These are phyloP conservation scores for Diutina catenulata DNA, from an alignment of 1,139 yeast genomes.

Conservation along the genomic window DNA sequence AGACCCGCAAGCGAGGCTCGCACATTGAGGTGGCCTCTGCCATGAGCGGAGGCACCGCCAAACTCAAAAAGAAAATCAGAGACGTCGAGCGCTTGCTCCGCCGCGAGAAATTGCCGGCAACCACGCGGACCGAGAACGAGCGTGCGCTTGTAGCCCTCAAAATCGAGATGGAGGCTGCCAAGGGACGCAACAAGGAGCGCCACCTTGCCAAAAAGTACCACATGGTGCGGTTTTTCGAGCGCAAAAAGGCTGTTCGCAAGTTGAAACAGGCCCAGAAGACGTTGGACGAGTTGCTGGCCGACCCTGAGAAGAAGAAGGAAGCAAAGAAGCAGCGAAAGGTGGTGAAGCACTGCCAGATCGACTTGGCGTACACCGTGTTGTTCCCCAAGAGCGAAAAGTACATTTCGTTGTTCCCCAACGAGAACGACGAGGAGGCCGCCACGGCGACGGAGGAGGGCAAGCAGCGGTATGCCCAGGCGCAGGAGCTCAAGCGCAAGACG, in stretches of 20 bases:
- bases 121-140: slow-evolving; percentile 69
- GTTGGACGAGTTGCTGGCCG: slow-evolving; percentile 13
- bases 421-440: slow-evolving; percentile 16
- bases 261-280: slow-evolving; percentile 53
- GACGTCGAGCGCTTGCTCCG: slow-evolving; percentile 65
- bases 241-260: slow-evolving; percentile 72
- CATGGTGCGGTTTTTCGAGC: slow-evolving; percentile 88
- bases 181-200: slow-evolving; percentile 37
- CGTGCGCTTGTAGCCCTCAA: slow-evolving; percentile 70
- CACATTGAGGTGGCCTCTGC: slow-evolving; percentile 1
- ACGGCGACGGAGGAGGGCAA: slow-evolving; percentile 25
- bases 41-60: slow-evolving; percentile 19
- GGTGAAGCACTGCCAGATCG: slow-evolving; percentile 51
- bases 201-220: slow-evolving; percentile 72
- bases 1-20: slow-evolving; percentile 1
- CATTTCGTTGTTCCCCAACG: slow-evolving; percentile 58
- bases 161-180: slow-evolving; percentile 50
- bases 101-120: slow-evolving; percentile 58
- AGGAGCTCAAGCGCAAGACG: slow-evolving; percentile 34
- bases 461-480: slow-evolving; percentile 36
- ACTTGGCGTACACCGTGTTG: slow-evolving; percentile 62
- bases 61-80: slow-evolving; percentile 75
- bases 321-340: slow-evolving; percentile 40
- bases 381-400: slow-evolving; percentile 79
- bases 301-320: slow-evolving; percentile 32